Percentiles rank a stretch among this genome's conserved stretches.
Evolutionary conservation across 208 protist genomes (phyloP).

Genomic region (Zelonia costaricensis): DNA sequence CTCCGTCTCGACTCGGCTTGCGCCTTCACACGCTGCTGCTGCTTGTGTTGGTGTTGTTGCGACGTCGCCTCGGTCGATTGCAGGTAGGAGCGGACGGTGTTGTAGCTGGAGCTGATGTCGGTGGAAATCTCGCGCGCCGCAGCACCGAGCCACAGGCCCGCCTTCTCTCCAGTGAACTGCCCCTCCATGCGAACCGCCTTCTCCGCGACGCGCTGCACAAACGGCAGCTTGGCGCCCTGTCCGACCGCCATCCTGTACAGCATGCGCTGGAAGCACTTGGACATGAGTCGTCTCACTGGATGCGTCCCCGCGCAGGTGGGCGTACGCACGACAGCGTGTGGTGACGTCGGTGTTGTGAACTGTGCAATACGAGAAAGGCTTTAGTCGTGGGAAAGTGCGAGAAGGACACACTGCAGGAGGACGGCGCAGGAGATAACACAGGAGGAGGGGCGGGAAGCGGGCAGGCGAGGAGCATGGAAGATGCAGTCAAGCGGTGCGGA

Average conservation of each 20-base stretch:
- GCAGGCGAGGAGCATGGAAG: no score
- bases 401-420: no score
- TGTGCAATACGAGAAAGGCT: no score
- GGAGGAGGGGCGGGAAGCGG: no score
- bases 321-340: background rate
- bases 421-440: no score
- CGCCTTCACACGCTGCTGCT: no score
- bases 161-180: slow-evolving; percentile 35
- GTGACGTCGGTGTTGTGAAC: background rate
- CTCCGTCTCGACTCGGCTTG: no score
- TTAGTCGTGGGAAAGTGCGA: no score
- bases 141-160: slow-evolving; percentile 55
- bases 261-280: slow-evolving; percentile 6
- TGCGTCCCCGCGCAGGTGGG: background rate
- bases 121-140: slow-evolving; percentile 49
- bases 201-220: slow-evolving; percentile 51
- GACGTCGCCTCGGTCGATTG: background rate
- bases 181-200: slow-evolving; percentile 48
- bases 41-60: no score
- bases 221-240: slow-evolving; percentile 32
- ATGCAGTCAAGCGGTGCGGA: no score
- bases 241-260: slow-evolving; percentile 17
- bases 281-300: slow-evolving; percentile 1
- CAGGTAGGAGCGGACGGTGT: slow-evolving; percentile 11
- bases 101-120: slow-evolving; percentile 35